Percentiles rank a stretch among this genome's conserved stretches.
These are phyloP conservation scores for Melastoma malabathricum DNA, from an alignment of 345 rosid species.

Conservation along the genomic window DNA sequence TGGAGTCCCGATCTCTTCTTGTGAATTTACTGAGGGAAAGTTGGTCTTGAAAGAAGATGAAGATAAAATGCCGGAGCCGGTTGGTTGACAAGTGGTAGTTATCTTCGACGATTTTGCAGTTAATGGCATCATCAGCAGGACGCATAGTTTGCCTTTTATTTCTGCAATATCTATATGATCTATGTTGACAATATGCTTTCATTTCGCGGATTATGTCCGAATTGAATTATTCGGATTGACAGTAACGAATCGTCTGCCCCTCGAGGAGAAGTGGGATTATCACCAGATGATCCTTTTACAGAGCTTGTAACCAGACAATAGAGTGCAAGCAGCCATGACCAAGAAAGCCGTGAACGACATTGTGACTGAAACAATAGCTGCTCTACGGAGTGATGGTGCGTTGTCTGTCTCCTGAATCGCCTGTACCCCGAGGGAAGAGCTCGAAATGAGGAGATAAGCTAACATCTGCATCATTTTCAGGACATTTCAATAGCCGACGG, in stretches of 20 bases:
- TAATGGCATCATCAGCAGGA: no score
- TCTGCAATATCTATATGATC: no score
- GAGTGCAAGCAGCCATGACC: slow-evolving; percentile 22
- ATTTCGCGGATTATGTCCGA: no score
- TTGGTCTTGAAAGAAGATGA: slow-evolving; percentile 42
- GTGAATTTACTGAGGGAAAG: slow-evolving; percentile 81
- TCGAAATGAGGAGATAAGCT: slow-evolving; percentile 56
- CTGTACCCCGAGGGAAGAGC: slow-evolving; percentile 39
- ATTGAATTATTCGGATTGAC: no score
- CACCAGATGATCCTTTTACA: slow-evolving; percentile 73
- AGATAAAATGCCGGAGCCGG: slow-evolving; percentile 17
- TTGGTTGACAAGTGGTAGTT: neutral
- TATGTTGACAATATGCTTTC: no score
- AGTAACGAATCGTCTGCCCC: neutral
- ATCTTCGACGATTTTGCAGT: neutral
- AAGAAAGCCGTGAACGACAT: slow-evolving; percentile 45
- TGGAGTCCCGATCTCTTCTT: slow-evolving; percentile 40
- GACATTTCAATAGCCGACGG: neutral
- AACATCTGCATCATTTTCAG: slow-evolving; percentile 21
- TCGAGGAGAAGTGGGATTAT: neutral
- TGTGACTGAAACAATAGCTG: slow-evolving; percentile 24
- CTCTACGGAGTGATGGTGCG: slow-evolving; percentile 24
- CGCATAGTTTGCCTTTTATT: no score
- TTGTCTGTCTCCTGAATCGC: slow-evolving; percentile 20
- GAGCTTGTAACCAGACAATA: slow-evolving; percentile 67